These are phyloP conservation scores for Phaffia rhodozyma DNA, from an alignment of 1,284 basidiomycete species.

Conservation along the genomic window DNA sequence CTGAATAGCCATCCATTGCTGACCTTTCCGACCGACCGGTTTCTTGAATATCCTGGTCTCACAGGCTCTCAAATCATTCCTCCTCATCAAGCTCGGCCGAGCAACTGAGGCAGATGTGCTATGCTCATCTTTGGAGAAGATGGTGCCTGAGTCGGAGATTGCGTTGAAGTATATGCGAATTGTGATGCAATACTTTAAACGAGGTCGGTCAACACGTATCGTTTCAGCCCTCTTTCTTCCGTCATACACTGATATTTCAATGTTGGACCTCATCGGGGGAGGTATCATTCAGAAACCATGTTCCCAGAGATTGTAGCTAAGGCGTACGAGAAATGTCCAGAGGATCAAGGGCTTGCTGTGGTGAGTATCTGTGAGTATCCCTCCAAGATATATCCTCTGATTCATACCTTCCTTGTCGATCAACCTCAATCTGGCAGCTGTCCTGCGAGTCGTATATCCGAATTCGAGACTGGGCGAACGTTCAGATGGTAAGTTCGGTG, in stretches of 20 bases:
- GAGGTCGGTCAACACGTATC: conserved; percentile 43
- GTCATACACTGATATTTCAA: no score
- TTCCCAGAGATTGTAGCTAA: conserved; percentile 28
- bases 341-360: conserved; percentile 68
- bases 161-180: conserved; percentile 67
- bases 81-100: conserved; percentile 65
- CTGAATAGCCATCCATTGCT: conserved; percentile 6
- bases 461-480: conserved; percentile 22
- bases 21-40: neutral
- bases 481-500: conserved; percentile 26
- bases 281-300: conserved; percentile 22
- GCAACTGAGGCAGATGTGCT: conserved; percentile 63
- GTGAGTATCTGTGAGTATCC: conserved; percentile 59
- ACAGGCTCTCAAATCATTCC: conserved; percentile 70
- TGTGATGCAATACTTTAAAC: conserved; percentile 58
- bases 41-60: neutral
- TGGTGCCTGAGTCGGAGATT: conserved; percentile 54
- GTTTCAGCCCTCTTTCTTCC: no score
- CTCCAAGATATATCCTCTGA: neutral
- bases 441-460: conserved; percentile 20
- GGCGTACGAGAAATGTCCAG: conserved; percentile 46
- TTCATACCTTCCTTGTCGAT: neutral
- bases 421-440: neutral
- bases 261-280: no score
- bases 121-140: conserved; percentile 61